Evolutionary conservation across 768 basidiomycete genomes (phyloP), one percentile per base, ranked within the genome.

Genomic region (Auriculariales sp.): DNA sequence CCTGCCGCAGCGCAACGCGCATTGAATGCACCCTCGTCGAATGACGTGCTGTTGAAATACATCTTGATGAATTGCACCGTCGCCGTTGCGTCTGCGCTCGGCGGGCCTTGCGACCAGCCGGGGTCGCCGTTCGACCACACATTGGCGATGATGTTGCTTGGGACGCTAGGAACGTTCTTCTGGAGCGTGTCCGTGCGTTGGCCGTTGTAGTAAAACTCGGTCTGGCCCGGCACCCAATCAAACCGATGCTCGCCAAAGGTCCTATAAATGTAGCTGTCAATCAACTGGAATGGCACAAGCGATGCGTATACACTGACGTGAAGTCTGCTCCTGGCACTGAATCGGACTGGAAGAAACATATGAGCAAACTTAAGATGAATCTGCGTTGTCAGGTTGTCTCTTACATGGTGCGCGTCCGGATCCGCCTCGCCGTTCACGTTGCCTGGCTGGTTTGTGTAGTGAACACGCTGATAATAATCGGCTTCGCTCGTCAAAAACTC

Each of bases 361-460:
- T 31, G 17, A 33, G 15, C 33, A 52, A 12, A 19, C 12, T 35
- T 14, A 35, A 7, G 11, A 36, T 24, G 25, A 9, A 12, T 2
- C 22, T 33, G 27, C 22, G 17, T 32, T 35, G 22, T 17, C 14
- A 25, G 24, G 34, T 24, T 4, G 5, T 11, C 14, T 9, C 35
- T 52, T 45, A 49, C 55, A 27, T 54, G 47, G 19, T 45, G 15
- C 15, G 55, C 55, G 30, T 53, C 35, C 7, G 47, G 50, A 44
- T 56, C 55, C 11, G 46, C 28, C n/a, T 51, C 42, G 10, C 55
- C 55, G 28, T 54, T 51, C 7, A 56, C 31, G 28, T 28, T 34
- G 27, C 55, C 54, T 2, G 55, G 55, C 32, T 56, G 55, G 39
- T 56, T 54, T 9, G 55, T 56, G 34, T 56, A 56, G 34, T 56